These are phyloP conservation scores for Heritiera fomes DNA, from an alignment of 345 rosid species.

Conservation along the genomic window DNA sequence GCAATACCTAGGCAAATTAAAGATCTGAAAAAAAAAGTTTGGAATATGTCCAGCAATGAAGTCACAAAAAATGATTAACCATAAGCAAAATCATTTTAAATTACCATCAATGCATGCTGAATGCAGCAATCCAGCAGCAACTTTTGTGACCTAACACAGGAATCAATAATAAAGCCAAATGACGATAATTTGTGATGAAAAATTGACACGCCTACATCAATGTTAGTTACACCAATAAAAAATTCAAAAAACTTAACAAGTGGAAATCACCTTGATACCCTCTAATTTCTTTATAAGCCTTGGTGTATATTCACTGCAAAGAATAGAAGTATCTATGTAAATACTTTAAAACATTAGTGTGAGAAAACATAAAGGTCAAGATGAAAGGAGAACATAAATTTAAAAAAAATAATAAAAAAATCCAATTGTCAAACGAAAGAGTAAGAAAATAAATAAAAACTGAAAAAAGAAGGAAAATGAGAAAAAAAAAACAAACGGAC, in stretches of 20 bases:
- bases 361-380: constrained; percentile 15
- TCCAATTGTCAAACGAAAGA: neutral
- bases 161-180: constrained; percentile 28
- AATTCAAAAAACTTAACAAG: constrained; percentile 12
- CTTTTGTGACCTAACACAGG: constrained; percentile 56
- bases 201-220: constrained; percentile 17
- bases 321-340: constrained; percentile 19
- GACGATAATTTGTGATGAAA: constrained; percentile 20
- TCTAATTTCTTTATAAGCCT: constrained; percentile 87
- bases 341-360: neutral
- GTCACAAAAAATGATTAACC: constrained; percentile 4
- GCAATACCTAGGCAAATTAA: constrained; percentile 36
- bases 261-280: constrained; percentile 61
- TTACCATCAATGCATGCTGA: constrained; percentile 87
- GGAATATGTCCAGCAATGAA: neutral
- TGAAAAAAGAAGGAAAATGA: neutral
- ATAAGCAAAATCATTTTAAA: constrained; percentile 20
- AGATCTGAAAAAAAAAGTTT: constrained; percentile 17
- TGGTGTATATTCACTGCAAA: constrained; percentile 91
- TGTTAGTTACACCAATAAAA: constrained; percentile 20
- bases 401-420: neutral
- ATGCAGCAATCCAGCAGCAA: constrained; percentile 91
- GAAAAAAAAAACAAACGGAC: neutral
- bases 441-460: neutral
- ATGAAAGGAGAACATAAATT: constrained; percentile 20